Conservation (phyloP, 495 filamentous ascomycete species). For the Penicillium egyptiacum region DNA sequence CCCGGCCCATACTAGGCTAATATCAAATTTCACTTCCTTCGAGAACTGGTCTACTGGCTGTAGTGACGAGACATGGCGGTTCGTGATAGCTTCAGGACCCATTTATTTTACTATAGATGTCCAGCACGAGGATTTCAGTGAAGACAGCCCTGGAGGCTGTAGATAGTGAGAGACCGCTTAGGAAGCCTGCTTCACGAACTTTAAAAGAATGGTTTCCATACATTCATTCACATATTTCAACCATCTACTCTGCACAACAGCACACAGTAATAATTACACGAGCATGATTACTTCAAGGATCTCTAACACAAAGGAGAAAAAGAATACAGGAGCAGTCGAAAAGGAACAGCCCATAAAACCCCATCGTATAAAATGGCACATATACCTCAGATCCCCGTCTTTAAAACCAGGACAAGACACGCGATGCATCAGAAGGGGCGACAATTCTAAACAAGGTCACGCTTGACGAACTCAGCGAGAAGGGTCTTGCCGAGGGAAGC, state of each 20-base stretch:
- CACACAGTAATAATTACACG: slow-evolving; percentile 29
- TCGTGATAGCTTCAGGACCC: no score
- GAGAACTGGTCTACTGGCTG: no score
- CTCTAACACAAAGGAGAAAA: slow-evolving; percentile 39
- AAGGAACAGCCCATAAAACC: slow-evolving; percentile 25
- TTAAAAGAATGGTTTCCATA: not conserved
- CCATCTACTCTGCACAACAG: slow-evolving; percentile 12
- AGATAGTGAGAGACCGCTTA: no score
- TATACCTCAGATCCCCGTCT: slow-evolving; percentile 27
- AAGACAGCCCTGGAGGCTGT: no score
- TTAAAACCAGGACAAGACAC: slow-evolving; percentile 19
- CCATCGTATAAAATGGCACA: slow-evolving; percentile 26
- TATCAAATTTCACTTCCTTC: no score
- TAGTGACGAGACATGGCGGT: no score
- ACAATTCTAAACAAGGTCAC: slow-evolving; percentile 77
- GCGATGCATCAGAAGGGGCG: slow-evolving; percentile 20
- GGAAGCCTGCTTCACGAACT: not conserved
- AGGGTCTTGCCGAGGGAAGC: slow-evolving; percentile 88
- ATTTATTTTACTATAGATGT: no score
- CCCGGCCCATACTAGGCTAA: no score
- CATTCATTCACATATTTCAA: not conserved
- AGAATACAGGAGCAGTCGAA: slow-evolving; percentile 32
- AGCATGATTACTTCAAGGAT: slow-evolving; percentile 36
- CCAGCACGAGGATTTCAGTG: no score
- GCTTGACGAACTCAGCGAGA: slow-evolving; percentile 91